These are phyloP conservation scores for Symbiodinium natans DNA, from an alignment of 73 alveolate species.

Conservation along the genomic window DNA sequence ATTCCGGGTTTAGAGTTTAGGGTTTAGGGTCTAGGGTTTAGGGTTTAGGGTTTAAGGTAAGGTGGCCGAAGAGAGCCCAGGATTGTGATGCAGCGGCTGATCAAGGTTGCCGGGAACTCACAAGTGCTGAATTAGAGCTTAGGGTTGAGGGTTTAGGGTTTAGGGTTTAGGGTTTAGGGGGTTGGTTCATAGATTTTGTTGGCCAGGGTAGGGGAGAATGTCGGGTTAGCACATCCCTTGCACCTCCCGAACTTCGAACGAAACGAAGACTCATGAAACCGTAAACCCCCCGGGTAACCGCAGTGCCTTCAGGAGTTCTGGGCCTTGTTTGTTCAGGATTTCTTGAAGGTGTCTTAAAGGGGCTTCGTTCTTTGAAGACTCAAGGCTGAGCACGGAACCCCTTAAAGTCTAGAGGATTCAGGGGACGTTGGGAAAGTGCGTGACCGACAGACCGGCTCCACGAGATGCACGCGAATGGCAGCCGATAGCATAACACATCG, in stretches of 20 bases:
- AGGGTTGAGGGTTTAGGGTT: not conserved
- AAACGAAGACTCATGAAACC: too few species aligned
- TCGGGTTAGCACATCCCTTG: too few species aligned
- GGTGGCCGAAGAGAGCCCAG: too few species aligned
- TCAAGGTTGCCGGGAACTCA: conserved; percentile 29
- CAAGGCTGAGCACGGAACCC: not conserved
- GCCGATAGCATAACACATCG: too few species aligned
- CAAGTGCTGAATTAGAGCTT: not conserved
- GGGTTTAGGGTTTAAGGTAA: not conserved
- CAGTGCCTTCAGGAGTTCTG: too few species aligned
- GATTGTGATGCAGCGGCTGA: conserved; percentile 88
- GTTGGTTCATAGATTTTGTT: not conserved
- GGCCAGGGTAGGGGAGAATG: too few species aligned
- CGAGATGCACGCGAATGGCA: too few species aligned
- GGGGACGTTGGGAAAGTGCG: not conserved
- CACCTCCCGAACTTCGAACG: too few species aligned
- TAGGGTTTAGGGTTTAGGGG: not conserved
- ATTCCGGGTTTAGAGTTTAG: too few species aligned
- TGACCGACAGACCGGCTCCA: too few species aligned
- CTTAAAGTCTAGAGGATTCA: not conserved
- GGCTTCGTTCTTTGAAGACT: not conserved
- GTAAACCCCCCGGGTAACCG: too few species aligned
- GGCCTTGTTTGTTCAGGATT: not conserved
- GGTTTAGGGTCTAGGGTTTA: too few species aligned
- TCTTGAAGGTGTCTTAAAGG: not conserved